Conservation (phyloP, 768 basidiomycete species). For the Peribolospora kevripleyi region DNA sequence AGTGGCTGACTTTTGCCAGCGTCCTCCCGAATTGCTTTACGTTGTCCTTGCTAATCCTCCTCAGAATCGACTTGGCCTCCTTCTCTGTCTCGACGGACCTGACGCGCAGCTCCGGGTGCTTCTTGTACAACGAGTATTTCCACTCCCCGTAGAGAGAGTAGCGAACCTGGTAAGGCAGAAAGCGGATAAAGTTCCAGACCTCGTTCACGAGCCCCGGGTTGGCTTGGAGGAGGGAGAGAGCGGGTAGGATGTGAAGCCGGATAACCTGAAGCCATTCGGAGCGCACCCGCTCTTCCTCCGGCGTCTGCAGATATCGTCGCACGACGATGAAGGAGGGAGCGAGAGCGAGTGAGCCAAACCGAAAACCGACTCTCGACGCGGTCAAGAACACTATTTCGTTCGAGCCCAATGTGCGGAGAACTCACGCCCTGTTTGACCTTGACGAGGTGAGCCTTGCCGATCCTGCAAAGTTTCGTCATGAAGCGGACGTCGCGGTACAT, state of each 20-base stretch:
- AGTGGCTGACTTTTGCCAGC: constrained; percentile 78
- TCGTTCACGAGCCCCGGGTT: constrained; percentile 78
- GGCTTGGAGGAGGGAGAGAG: constrained; percentile 55
- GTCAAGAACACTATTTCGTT: too few relatives aligned
- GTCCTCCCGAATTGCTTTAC: constrained; percentile 62
- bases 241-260: constrained; percentile 59
- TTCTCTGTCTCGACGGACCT: constrained; percentile 61
- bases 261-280: constrained; percentile 48
- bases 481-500: constrained; percentile 53
- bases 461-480: constrained; percentile 51
- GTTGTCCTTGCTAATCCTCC: constrained; percentile 33
- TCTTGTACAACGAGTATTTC: constrained; percentile 46
- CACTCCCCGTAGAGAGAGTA: constrained; percentile 93
- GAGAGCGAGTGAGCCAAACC: too few relatives aligned
- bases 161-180: constrained; percentile 50
- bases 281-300: too few relatives aligned
- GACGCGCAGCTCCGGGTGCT: constrained; percentile 53
- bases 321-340: too few relatives aligned
- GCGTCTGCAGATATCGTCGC: too few relatives aligned
- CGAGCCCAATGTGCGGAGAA: neutral
- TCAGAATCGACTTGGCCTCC: constrained; percentile 68
- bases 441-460: constrained; percentile 38
- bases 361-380: too few relatives aligned
- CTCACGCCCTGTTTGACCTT: neutral
- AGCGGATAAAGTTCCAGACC: constrained; percentile 67